phyloP scores from a whole-genome alignment of 768 basidiomycete genomes.

The Pleurotus giganteus region DNA sequence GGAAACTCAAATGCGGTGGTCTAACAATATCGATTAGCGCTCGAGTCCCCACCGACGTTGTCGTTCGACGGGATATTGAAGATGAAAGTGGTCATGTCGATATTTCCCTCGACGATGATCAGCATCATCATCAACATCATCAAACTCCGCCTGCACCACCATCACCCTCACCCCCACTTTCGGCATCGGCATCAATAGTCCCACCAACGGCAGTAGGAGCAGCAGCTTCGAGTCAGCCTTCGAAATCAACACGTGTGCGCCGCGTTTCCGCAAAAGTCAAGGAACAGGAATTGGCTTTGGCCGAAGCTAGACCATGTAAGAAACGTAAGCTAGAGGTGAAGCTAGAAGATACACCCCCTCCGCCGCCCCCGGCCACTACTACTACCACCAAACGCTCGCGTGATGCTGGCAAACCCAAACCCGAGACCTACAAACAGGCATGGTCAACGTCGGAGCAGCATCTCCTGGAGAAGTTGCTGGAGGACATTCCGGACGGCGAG shows the following conservation, averaged over 20 bases:
- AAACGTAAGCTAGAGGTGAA: constrained; percentile 8
- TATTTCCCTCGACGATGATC: constrained; percentile 37
- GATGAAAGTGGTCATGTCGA: constrained; percentile 66
- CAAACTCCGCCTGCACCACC: constrained; percentile 11
- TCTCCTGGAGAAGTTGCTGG: constrained; percentile 67
- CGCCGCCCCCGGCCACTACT: constrained; percentile 9
- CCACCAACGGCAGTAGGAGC: no score
- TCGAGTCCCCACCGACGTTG: constrained; percentile 38
- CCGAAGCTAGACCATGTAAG: constrained; percentile 3
- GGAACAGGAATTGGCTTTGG: constrained; percentile 2
- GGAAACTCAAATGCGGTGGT: constrained; percentile 38
- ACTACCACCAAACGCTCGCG: constrained; percentile 16
- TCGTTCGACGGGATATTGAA: constrained; percentile 52
- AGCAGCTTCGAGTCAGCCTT: constrained; percentile 8
- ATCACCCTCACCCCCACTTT: background rate
- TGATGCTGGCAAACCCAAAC: constrained; percentile 38
- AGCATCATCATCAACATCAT: background rate
- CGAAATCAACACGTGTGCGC: constrained; percentile 17
- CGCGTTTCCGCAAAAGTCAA: background rate
- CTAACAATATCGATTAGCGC: constrained; percentile 19
- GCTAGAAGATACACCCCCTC: constrained; percentile 14
- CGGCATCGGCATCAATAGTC: constrained; percentile 13
- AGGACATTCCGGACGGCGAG: constrained; percentile 76
- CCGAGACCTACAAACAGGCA: constrained; percentile 81
- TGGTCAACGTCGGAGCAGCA: constrained; percentile 80